Percentiles rank a stretch among this genome's conserved stretches.
phyloP scores from a whole-genome alignment of 768 basidiomycete species.

The Podaxis sp. region DNA sequence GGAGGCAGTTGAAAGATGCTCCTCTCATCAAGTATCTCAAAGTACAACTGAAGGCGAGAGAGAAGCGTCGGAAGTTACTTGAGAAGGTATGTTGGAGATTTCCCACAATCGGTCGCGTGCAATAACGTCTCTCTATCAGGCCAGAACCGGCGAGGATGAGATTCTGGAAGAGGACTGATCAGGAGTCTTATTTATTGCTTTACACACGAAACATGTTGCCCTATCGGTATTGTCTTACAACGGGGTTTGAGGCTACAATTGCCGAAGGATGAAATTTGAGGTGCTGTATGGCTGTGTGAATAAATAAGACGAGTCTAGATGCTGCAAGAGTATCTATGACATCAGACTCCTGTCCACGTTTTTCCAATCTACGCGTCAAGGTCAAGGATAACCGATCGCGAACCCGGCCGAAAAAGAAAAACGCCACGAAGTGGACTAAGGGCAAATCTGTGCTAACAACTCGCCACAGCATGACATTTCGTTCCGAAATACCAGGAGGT shows the following conservation, averaged over 20 bases:
- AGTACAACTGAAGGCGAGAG: slow-evolving; percentile 77
- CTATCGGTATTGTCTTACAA: not conserved
- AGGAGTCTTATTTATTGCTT: not conserved
- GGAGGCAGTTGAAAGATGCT: slow-evolving; percentile 57
- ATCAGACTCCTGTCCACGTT: not conserved
- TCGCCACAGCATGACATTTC: not conserved
- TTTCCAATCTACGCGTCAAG: not conserved
- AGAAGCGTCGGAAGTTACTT: slow-evolving; percentile 64
- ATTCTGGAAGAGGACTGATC: slow-evolving; percentile 50
- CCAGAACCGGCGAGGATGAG: slow-evolving; percentile 68
- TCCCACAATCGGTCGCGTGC: not conserved
- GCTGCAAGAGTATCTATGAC: not conserved
- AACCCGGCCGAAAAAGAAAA: not conserved
- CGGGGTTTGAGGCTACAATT: not conserved
- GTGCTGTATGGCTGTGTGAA: not conserved
- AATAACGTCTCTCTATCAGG: slow-evolving; percentile 37
- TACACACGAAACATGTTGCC: not conserved
- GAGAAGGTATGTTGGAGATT: slow-evolving; percentile 57
- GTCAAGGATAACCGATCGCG: not conserved
- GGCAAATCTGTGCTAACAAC: not conserved
- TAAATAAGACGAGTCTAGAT: not conserved
- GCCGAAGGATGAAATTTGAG: not conserved
- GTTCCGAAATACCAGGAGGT: not conserved
- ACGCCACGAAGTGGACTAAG: not conserved
- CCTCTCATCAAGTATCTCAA: slow-evolving; percentile 83